Evolutionary conservation across 2,329 filamentous ascomycete species (phyloP), one percentile per base, ranked within the genome.

Genomic region (Verticillium tricorpus): DNA sequence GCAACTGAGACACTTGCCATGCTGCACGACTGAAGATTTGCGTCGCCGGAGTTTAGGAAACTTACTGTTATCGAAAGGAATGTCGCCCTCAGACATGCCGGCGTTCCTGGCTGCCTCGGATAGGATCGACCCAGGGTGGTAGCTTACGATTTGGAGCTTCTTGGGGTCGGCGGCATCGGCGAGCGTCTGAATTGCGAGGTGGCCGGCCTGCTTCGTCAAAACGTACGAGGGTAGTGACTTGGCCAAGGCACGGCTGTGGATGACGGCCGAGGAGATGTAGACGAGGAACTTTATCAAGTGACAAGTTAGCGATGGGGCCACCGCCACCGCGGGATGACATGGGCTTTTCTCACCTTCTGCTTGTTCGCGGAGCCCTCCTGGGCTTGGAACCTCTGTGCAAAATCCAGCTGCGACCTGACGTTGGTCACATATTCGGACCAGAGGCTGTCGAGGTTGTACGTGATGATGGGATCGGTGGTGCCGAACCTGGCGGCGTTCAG

Each of bases 131-230:
- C 68, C 68, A 2, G 68, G 68, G 57, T 70, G 67, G 19, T 69
- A 69, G 32, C 63, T 68, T 7, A 73, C 57, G 15, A 73, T 64
- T 17, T 73, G 71, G 62, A 73, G 63, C 2, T 72, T 63, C 0
- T 61, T 59, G 0, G 67, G 32, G 1, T 69, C 58, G 0, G 69
- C 68, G 5, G 78, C 76, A n/a, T 71, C 66, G 5, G 77, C 76
- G 9, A 80, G 69, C 37, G 72, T 63, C 67, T 80, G 77, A 39
- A 80, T 63, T 7, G 73, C 63, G 11, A 74, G 62, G 0, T 76
- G 72, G 0, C 71, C 70, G 0, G 76, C 66, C 19, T 71, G 72
- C 67, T 81, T 81, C 28, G 75, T 76, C 22, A 77, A 57, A 2
- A 69, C 68, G 60, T 80, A 80, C 2, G 64, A 68, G 1, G 70